phyloP scores from a whole-genome alignment of 202 grass and related monocot genomes.

The Panicum hallii region DNA sequence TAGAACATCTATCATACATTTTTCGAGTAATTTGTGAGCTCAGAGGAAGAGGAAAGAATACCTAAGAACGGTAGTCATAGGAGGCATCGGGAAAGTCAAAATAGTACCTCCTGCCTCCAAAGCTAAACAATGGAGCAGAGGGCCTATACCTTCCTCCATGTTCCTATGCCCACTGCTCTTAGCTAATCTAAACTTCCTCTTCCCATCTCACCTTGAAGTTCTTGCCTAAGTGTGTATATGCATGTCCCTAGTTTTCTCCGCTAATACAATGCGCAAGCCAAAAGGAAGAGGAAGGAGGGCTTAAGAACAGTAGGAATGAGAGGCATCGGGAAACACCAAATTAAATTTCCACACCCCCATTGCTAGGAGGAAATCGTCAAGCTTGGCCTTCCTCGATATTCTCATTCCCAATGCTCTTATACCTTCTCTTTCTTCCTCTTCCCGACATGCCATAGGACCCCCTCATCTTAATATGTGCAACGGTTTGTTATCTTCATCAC shows the following conservation, averaged over 20 bases:
- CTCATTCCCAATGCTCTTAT: constrained; percentile 40
- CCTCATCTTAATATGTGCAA: neutral
- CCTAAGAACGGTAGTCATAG: neutral
- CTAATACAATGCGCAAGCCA: neutral
- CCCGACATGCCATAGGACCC: neutral
- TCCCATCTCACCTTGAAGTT: neutral
- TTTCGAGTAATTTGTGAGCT: neutral
- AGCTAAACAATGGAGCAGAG: neutral
- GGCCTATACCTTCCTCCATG: constrained; percentile 29
- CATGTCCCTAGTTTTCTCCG: neutral
- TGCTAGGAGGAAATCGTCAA: neutral
- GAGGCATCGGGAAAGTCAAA: constrained; percentile 16
- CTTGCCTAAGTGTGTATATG: neutral
- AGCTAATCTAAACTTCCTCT: neutral
- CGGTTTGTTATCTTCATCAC: neutral
- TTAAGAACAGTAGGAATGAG: constrained; percentile 52
- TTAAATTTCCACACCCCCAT: neutral
- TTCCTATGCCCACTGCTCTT: constrained; percentile 37
- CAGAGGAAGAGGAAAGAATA: neutral
- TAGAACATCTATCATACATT: neutral
- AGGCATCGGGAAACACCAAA: constrained; percentile 39
- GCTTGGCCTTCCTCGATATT: constrained; percentile 30
- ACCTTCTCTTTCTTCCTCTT: constrained; percentile 41
- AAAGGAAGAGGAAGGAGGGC: constrained; percentile 43
- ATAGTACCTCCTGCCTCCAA: neutral